A percentile compares a stretch with the other conserved stretches of the same genome.
phyloP scores from a whole-genome alignment of 2,329 filamentous ascomycete genomes.

The Exophiala lecanii-corni region DNA sequence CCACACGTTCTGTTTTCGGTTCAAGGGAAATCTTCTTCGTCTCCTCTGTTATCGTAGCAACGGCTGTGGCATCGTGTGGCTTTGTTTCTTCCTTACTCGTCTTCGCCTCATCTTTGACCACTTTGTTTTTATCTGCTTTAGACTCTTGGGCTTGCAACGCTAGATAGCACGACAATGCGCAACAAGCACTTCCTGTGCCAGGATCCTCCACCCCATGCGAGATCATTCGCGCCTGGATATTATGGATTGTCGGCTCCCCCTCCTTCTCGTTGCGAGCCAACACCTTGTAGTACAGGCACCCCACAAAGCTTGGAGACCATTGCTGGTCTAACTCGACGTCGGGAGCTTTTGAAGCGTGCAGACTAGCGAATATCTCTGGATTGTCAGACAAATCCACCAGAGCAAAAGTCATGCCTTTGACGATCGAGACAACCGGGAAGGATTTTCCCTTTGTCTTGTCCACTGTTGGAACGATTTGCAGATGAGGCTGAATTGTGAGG shows the following conservation, averaged over 20 bases:
- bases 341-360: slow-evolving; percentile 27
- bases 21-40: slow-evolving; percentile 33
- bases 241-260: slow-evolving; percentile 28
- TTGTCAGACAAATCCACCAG: slow-evolving; percentile 31
- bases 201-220: slow-evolving; percentile 50
- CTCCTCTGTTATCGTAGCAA: slow-evolving; percentile 33
- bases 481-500: slow-evolving; percentile 27
- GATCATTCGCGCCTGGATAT: slow-evolving; percentile 32
- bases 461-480: slow-evolving; percentile 26
- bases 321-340: slow-evolving; percentile 29
- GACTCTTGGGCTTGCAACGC: slow-evolving; percentile 31
- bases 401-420: slow-evolving; percentile 62
- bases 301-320: slow-evolving; percentile 30
- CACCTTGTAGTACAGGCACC: slow-evolving; percentile 32
- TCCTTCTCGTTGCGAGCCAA: slow-evolving; percentile 24
- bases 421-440: slow-evolving; percentile 57
- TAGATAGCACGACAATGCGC: slow-evolving; percentile 54
- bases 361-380: slow-evolving; percentile 24
- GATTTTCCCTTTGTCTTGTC: slow-evolving; percentile 29
- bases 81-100: slow-evolving; percentile 41
- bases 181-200: slow-evolving; percentile 60
- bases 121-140: slow-evolving; percentile 33
- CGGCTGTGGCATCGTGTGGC: slow-evolving; percentile 42
- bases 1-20: slow-evolving; percentile 35
- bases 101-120: slow-evolving; percentile 35